phyloP scores from a whole-genome alignment of 306 rosid species.

The Rosa multiflora region DNA sequence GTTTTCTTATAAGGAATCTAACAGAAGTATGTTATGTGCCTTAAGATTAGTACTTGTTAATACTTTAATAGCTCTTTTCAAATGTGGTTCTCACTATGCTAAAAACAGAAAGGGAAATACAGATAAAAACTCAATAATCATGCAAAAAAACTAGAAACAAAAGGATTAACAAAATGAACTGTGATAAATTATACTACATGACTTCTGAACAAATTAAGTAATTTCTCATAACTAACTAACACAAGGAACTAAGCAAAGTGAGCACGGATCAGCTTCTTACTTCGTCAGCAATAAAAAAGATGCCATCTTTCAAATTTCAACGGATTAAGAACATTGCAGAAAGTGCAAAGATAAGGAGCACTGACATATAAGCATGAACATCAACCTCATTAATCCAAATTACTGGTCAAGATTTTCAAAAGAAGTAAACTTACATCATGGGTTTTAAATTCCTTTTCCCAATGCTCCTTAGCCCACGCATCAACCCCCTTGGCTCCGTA shows the following conservation, averaged over 20 bases:
- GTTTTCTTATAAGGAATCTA: background rate
- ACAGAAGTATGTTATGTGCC: background rate
- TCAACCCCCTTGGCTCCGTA: conserved; percentile 87
- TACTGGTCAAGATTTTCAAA: conserved; percentile 15
- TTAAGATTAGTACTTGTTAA: background rate
- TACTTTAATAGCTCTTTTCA: background rate
- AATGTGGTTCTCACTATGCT: background rate
- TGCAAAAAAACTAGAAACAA: background rate
- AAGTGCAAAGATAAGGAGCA: conserved; percentile 1
- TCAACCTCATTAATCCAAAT: background rate
- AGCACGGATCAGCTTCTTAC: background rate
- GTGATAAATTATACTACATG: background rate
- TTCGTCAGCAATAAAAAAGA: conserved; percentile 2
- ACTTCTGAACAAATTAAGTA: background rate
- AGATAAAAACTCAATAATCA: background rate
- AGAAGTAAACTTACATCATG: conserved; percentile 54
- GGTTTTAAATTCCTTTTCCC: conserved; percentile 65
- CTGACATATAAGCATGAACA: conserved; percentile 4
- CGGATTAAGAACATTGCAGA: background rate
- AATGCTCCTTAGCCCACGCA: conserved; percentile 55
- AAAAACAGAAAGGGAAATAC: background rate
- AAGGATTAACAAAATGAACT: background rate
- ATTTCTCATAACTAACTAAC: background rate
- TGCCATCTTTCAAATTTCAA: background rate
- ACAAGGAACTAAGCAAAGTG: conserved; percentile 4